Percentiles rank a stretch among this genome's conserved stretches.
Evolutionary conservation across 441 rosid genomes (phyloP).

Genomic region (Populus hybrid): DNA sequence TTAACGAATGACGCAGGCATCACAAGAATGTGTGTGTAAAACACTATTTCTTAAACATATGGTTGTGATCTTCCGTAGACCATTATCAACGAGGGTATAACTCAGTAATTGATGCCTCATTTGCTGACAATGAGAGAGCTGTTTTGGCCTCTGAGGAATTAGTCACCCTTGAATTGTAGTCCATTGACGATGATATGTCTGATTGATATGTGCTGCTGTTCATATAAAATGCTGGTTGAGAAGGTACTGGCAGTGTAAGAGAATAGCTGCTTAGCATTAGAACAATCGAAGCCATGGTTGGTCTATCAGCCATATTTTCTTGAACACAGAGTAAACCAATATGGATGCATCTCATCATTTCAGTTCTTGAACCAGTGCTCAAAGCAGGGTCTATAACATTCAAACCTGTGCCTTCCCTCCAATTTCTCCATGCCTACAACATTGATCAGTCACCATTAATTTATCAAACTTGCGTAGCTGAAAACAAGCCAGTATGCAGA

Average conservation of each 20-base stretch:
- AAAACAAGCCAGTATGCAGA: neutral
- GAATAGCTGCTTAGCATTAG: slow-evolving; percentile 45
- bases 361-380: slow-evolving; percentile 23
- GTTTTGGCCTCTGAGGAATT: neutral
- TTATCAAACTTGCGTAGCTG: neutral
- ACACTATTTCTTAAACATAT: too few species aligned
- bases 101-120: slow-evolving; percentile 19
- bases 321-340: slow-evolving; percentile 53
- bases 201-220: slow-evolving; percentile 6
- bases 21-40: neutral
- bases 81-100: slow-evolving; percentile 10
- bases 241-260: slow-evolving; percentile 31
- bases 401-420: slow-evolving; percentile 35
- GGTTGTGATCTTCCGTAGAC: neutral
- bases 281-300: slow-evolving; percentile 44
- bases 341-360: slow-evolving; percentile 53
- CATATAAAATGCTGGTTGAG: slow-evolving; percentile 34
- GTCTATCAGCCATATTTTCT: slow-evolving; percentile 42
- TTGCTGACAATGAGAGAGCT: neutral
- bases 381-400: slow-evolving; percentile 31
- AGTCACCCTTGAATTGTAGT: neutral
- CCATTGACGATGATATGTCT: slow-evolving; percentile 4
- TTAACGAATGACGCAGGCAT: too few species aligned
- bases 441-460: neutral
- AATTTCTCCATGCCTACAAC: slow-evolving; percentile 44